Evolutionary conservation across 768 basidiomycete genomes (phyloP).

Genomic region (Leccinum aurantiacum): DNA sequence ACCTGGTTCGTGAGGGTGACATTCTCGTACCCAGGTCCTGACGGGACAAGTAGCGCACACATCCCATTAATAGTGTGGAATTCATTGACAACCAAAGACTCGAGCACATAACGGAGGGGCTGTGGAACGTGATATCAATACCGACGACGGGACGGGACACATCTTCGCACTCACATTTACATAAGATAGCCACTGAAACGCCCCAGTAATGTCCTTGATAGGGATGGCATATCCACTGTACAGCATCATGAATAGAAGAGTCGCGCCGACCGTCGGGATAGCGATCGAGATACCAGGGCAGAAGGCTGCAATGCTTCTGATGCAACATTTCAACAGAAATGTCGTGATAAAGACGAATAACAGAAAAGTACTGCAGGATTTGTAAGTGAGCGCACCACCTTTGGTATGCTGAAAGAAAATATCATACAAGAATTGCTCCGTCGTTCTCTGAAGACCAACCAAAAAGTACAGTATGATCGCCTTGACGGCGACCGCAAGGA

Average conservation of each 20-base stretch:
- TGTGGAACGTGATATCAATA: conserved; percentile 32
- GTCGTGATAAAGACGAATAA: conserved; percentile 54
- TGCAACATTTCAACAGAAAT: conserved; percentile 72
- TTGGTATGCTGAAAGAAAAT: background rate
- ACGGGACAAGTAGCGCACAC: conserved; percentile 34
- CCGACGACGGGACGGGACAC: conserved; percentile 29
- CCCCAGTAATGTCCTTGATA: conserved; percentile 2
- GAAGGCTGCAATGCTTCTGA: conserved; percentile 60
- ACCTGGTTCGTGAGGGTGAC: conserved; percentile 37
- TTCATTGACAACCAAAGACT: conserved; percentile 47
- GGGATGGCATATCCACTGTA: conserved; percentile 43
- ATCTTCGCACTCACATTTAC: conserved; percentile 33
- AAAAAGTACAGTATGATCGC: conserved; percentile 19
- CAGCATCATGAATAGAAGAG: conserved; percentile 40
- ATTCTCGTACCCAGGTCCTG: conserved; percentile 37
- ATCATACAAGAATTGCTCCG: conserved; percentile 21
- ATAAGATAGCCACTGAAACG: conserved; percentile 23
- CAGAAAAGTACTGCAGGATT: conserved; percentile 51
- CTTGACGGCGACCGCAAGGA: conserved; percentile 19
- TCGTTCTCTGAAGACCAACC: conserved; percentile 19
- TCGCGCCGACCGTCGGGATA: conserved; percentile 30
- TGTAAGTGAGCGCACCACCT: conserved; percentile 31
- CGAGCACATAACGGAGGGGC: conserved; percentile 32
- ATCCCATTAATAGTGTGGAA: conserved; percentile 41
- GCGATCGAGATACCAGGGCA: conserved; percentile 56